Evolutionary conservation across 176 grass and related monocot species (phyloP).

Genomic region (Aegilops longissima): DNA sequence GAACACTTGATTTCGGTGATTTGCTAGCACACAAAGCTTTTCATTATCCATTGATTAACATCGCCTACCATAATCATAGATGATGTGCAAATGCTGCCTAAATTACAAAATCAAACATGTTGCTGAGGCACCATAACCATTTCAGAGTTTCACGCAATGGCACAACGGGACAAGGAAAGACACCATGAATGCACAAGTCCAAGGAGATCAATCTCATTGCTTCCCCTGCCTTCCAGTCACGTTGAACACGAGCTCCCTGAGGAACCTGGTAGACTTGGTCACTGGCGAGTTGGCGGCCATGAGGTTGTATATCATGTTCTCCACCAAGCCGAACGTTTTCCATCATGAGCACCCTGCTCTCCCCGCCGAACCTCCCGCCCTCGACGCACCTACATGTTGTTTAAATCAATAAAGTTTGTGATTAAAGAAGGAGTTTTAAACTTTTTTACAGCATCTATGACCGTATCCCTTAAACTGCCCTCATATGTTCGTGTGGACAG

Average conservation of each 20-base stretch:
- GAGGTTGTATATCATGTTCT: conserved; percentile 82
- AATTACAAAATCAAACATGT: background rate
- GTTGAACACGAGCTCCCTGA: conserved; percentile 70
- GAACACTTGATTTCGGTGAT: background rate
- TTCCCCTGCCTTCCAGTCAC: conserved; percentile 50
- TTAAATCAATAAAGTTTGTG: no score
- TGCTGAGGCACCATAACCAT: background rate
- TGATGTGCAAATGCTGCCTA: background rate
- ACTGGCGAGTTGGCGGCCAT: conserved; percentile 92
- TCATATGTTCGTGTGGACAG: no score
- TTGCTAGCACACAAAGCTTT: background rate
- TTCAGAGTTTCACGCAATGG: background rate
- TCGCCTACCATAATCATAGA: background rate
- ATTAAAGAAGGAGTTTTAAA: no score
- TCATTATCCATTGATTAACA: no score
- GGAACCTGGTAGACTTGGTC: conserved; percentile 80
- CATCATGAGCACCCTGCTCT: conserved; percentile 83
- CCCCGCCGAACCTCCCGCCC: conserved; percentile 56
- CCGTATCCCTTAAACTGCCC: no score
- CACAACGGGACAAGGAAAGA: no score
- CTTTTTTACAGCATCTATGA: no score
- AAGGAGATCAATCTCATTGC: background rate
- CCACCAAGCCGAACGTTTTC: conserved; percentile 72
- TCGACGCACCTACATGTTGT: conserved; percentile 28
- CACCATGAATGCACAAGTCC: no score